Evolutionary conservation across 371 early-diverging fungal genomes (phyloP).

Genomic region (Lichtheimia ornata): DNA sequence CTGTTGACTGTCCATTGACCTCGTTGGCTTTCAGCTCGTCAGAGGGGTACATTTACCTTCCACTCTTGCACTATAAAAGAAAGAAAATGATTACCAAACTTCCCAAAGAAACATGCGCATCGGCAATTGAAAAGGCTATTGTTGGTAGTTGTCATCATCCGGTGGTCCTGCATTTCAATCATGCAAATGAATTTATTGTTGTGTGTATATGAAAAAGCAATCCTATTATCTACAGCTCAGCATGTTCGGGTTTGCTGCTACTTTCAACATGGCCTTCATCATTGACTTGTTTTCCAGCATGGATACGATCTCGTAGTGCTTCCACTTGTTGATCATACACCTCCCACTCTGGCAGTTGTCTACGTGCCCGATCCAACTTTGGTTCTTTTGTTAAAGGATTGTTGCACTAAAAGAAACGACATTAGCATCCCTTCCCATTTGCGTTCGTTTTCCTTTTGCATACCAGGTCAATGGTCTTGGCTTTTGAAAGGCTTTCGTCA

Average conservation of each 20-base stretch:
- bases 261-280: not conserved
- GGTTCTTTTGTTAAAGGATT: conserved; percentile 97
- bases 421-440: too few species aligned
- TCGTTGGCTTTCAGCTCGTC: too few species aligned
- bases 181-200: too few species aligned
- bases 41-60: too few species aligned
- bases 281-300: not conserved
- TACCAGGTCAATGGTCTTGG: conserved; percentile 96
- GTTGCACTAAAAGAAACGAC: conserved; percentile 70
- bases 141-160: too few species aligned
- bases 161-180: too few species aligned
- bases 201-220: not conserved
- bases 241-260: not conserved
- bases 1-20: too few species aligned
- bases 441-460: not conserved
- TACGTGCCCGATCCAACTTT: conserved; percentile 89
- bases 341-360: conserved; percentile 94
- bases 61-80: too few species aligned
- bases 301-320: conserved; percentile 33
- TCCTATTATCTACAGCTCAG: not conserved
- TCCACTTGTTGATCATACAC: conserved; percentile 70
- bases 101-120: not conserved
- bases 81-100: too few species aligned
- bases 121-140: not conserved
- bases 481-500: conserved; percentile 75